These are phyloP conservation scores for Colletotrichum sojae DNA, from an alignment of 2,329 filamentous ascomycete genomes.

Conservation along the genomic window DNA sequence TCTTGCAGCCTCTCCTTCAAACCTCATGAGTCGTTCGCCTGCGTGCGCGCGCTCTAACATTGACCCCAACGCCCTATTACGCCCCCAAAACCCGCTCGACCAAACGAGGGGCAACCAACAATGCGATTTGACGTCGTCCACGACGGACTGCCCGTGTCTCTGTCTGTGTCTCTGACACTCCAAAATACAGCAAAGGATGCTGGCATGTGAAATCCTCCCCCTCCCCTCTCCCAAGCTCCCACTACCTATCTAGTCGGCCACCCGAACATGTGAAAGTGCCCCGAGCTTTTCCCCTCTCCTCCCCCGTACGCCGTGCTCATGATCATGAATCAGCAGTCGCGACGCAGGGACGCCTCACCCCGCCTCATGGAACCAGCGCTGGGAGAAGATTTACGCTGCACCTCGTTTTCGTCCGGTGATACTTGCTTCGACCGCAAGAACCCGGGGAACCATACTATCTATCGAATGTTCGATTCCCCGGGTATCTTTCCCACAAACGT, in stretches of 20 bases:
- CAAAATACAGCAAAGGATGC: too few species aligned
- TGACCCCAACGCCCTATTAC: not conserved
- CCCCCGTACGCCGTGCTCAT: not conserved
- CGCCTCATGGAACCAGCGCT: not conserved
- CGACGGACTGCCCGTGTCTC: not conserved
- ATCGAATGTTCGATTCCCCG: too few species aligned
- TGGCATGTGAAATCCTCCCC: not conserved
- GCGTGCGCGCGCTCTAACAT: not conserved
- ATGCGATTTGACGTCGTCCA: conserved; percentile 13
- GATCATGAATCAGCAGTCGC: conserved; percentile 15
- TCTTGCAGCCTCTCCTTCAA: conserved; percentile 1
- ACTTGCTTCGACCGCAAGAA: too few species aligned
- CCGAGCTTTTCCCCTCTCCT: not conserved
- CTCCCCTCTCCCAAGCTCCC: not conserved
- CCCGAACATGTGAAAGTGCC: conserved; percentile 22
- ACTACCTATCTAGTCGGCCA: not conserved
- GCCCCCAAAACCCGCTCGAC: not conserved
- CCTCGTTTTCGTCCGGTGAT: conserved; percentile 9
- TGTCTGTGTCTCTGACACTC: too few species aligned
- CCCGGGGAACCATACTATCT: too few species aligned
- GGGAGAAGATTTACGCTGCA: not conserved
- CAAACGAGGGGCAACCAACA: not conserved
- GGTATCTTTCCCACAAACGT: too few species aligned
- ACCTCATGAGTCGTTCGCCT: conserved; percentile 7
- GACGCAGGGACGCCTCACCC: conserved; percentile 16